Evolutionary conservation across 1,139 yeast genomes (phyloP).

Genomic region (Kurtzmaniella quercitrusa): DNA sequence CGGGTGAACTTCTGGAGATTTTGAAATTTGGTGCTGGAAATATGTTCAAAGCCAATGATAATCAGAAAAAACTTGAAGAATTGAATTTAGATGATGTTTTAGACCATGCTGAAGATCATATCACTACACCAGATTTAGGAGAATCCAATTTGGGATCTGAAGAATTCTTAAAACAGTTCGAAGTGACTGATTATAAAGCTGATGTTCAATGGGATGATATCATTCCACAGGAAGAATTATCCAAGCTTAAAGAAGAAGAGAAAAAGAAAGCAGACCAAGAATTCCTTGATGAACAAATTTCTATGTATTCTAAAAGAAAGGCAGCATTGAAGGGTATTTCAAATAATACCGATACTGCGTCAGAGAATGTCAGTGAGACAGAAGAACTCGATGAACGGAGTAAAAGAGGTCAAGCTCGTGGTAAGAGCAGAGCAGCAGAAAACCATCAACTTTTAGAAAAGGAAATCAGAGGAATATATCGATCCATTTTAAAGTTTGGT

Average conservation of each 20-base stretch:
- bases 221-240: constrained; percentile 91
- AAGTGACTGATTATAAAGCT: constrained; percentile 97
- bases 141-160: constrained; percentile 98
- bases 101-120: constrained; percentile 95
- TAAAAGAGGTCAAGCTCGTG: constrained; percentile 24
- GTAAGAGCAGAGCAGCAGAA: constrained; percentile 30
- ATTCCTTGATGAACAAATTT: constrained; percentile 83
- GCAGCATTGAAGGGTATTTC: constrained; percentile 63
- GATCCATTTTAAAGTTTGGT: constrained; percentile 79
- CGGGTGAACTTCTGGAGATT: constrained; percentile 86
- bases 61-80: constrained; percentile 92
- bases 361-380: constrained; percentile 37
- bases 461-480: constrained; percentile 83
- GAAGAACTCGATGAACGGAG: constrained; percentile 28
- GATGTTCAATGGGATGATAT: constrained; percentile 99
- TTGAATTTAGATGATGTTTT: constrained; percentile 94
- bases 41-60: constrained; percentile 90
- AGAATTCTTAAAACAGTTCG: constrained; percentile 94
- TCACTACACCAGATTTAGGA: constrained; percentile 93
- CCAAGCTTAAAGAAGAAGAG: constrained; percentile 87
- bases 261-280: constrained; percentile 81
- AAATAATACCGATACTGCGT: constrained; percentile 30
- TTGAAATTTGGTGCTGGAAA: constrained; percentile 97
- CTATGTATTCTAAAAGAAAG: constrained; percentile 77
- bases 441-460: constrained; percentile 70